These are phyloP conservation scores for Purpureocillium lavendulum DNA, from an alignment of 2,329 filamentous ascomycete species.

Conservation along the genomic window DNA sequence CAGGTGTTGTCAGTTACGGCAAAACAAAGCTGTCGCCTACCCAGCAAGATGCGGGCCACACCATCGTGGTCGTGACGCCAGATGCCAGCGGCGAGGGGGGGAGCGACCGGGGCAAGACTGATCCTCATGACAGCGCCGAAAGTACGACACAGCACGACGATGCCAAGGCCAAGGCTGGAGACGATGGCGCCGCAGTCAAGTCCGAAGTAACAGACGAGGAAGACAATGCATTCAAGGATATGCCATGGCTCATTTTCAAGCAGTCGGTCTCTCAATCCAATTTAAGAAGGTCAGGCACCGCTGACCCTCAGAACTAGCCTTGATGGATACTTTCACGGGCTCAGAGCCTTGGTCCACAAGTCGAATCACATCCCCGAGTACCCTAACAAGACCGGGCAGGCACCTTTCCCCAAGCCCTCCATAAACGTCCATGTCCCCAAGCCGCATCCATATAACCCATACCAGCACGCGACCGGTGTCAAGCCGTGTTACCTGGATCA, in stretches of 20 bases:
- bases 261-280: conserved; percentile 19
- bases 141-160: too few species aligned
- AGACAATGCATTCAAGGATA: conserved; percentile 18
- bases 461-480: conserved; percentile 51
- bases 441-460: conserved; percentile 55
- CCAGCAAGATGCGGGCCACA: background rate
- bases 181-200: too few species aligned
- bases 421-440: conserved; percentile 30
- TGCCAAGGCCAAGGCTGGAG: too few species aligned
- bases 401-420: conserved; percentile 23
- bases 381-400: conserved; percentile 37
- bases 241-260: conserved; percentile 31
- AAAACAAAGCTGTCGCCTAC: background rate
- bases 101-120: too few species aligned
- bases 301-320: conserved; percentile 44
- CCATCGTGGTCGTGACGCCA: background rate
- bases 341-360: conserved; percentile 59
- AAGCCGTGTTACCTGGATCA: conserved; percentile 56
- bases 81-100: too few species aligned
- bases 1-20: conserved; percentile 3
- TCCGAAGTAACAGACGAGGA: too few species aligned
- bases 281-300: too few species aligned
- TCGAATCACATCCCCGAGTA: conserved; percentile 65
- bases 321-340: conserved; percentile 70
- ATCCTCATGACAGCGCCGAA: too few species aligned